Evolutionary conservation across 495 filamentous ascomycete species (phyloP).

Genomic region (Penicillium soppii): DNA sequence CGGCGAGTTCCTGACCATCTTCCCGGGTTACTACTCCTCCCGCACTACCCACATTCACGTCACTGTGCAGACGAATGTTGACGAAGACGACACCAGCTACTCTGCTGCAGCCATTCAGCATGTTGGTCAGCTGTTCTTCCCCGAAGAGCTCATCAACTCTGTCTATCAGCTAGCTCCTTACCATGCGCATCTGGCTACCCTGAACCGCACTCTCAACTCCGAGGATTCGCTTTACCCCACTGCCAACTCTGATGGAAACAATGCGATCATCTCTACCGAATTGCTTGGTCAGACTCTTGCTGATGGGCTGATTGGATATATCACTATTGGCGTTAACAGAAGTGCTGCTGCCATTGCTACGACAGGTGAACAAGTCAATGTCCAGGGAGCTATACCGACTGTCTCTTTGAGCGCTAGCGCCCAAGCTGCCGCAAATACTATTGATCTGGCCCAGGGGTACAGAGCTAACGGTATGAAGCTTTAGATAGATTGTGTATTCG

Average conservation of each 20-base stretch:
- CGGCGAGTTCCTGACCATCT: constrained; percentile 10
- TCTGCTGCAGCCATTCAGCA: constrained; percentile 5
- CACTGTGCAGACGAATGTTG: constrained; percentile 9
- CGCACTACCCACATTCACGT: constrained; percentile 13
- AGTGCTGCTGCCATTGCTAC: constrained; percentile 7
- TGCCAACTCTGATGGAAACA: constrained; percentile 5
- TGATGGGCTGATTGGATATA: constrained; percentile 9
- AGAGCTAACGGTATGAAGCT: constrained; percentile 5
- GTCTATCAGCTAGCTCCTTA: constrained; percentile 10
- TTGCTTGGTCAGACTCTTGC: constrained; percentile 6
- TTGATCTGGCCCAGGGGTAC: constrained; percentile 4
- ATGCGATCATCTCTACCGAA: constrained; percentile 7
- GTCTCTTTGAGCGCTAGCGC: constrained; percentile 6
- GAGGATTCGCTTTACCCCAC: constrained; percentile 1
- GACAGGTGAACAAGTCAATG: constrained; percentile 3
- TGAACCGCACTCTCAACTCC: constrained; percentile 5
- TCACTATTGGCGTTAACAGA: constrained; percentile 8
- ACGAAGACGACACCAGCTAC: constrained; percentile 5
- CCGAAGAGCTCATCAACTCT: constrained; percentile 9
- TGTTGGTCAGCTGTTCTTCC: constrained; percentile 12
- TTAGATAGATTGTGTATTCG: background rate
- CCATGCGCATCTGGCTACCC: constrained; percentile 4
- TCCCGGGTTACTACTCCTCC: constrained; percentile 10
- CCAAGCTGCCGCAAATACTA: constrained; percentile 5
- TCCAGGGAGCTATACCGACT: constrained; percentile 5